Percentiles rank a stretch among this genome's conserved stretches.
These are phyloP conservation scores for Diplodia corticola DNA, from an alignment of 2,329 filamentous ascomycete species.

Conservation along the genomic window DNA sequence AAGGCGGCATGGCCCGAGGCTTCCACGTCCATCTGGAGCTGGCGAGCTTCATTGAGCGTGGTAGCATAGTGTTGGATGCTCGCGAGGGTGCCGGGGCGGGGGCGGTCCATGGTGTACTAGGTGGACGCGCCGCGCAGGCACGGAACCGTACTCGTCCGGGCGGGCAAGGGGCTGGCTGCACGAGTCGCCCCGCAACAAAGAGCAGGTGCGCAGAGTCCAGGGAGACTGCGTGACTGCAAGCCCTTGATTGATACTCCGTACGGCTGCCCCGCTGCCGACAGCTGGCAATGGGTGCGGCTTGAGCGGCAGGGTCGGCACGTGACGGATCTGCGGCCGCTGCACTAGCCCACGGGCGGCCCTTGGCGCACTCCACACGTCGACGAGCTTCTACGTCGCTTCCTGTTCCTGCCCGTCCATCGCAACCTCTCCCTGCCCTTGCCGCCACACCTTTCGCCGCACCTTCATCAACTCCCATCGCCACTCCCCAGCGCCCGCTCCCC, in stretches of 20 bases:
- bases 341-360: background rate
- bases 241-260: background rate
- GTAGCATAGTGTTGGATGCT: constrained; percentile 36
- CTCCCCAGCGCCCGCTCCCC: constrained; percentile 24
- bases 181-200: background rate
- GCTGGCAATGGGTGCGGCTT: background rate
- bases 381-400: constrained; percentile 20
- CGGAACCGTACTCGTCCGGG: background rate
- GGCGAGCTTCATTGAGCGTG: constrained; percentile 29
- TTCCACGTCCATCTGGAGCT: constrained; percentile 40
- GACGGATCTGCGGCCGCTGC: background rate
- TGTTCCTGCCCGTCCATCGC: constrained; percentile 14
- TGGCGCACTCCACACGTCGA: background rate
- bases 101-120: background rate
- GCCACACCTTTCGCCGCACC: constrained; percentile 14
- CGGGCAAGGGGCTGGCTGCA: background rate
- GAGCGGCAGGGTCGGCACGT: background rate
- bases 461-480: constrained; percentile 24
- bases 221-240: constrained; percentile 11
- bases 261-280: background rate
- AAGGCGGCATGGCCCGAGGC: constrained; percentile 40
- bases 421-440: constrained; percentile 8
- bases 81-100: constrained; percentile 6
- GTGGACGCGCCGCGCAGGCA: background rate
- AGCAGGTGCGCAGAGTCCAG: background rate